Percentiles rank a stretch among this genome's conserved stretches.
Evolutionary conservation across 2,329 filamentous ascomycete species (phyloP).

Genomic region (Colletotrichum noveboracense): DNA sequence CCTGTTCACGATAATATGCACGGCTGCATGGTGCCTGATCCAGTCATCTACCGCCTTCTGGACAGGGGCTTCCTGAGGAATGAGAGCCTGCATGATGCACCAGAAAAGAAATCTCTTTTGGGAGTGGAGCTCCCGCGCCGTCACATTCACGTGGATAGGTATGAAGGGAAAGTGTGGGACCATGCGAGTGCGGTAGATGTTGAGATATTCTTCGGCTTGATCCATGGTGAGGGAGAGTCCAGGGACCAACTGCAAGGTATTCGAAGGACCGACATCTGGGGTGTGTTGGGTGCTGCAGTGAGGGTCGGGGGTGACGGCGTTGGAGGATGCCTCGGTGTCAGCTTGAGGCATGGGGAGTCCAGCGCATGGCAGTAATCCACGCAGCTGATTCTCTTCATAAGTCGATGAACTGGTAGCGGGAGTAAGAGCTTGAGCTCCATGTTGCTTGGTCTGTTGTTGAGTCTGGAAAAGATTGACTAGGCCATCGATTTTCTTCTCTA

Average conservation of each 20-base stretch:
- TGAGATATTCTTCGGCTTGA: slow-evolving; percentile 36
- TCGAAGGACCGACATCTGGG: background rate
- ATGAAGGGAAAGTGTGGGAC: slow-evolving; percentile 44
- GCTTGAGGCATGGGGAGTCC: background rate
- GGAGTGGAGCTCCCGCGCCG: slow-evolving; percentile 34
- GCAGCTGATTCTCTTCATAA: background rate
- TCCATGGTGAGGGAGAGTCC: slow-evolving; percentile 36
- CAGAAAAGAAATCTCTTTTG: slow-evolving; percentile 42
- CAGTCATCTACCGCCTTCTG: slow-evolving; percentile 38
- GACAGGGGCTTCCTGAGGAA: slow-evolving; percentile 33
- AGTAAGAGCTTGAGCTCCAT: background rate
- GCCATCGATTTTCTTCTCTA: slow-evolving; percentile 45
- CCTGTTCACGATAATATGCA: slow-evolving; percentile 40
- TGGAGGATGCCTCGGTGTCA: background rate
- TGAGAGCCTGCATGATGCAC: slow-evolving; percentile 37
- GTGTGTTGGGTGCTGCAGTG: background rate
- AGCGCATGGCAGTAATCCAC: background rate
- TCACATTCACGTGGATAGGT: slow-evolving; percentile 28
- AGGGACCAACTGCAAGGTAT: slow-evolving; percentile 30
- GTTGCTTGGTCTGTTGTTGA: slow-evolving; percentile 24
- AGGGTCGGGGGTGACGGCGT: background rate
- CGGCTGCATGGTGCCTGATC: slow-evolving; percentile 41
- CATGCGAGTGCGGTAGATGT: slow-evolving; percentile 37
- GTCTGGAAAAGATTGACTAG: slow-evolving; percentile 41
- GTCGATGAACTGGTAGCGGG: background rate